Conservation (phyloP, 768 basidiomycete species). For the Lactarius quietus region DNA sequence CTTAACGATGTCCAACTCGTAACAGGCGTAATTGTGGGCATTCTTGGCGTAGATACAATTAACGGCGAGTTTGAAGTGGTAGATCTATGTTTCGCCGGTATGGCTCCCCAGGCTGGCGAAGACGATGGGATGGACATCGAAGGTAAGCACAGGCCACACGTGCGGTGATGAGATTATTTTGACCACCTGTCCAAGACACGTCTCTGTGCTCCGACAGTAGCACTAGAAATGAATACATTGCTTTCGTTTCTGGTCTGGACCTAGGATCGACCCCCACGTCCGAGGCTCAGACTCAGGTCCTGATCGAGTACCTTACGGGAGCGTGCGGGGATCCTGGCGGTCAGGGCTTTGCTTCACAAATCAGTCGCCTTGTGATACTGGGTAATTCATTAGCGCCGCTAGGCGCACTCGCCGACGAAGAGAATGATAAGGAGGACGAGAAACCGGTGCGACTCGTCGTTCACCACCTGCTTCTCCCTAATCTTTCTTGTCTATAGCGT, state of each 20-base stretch:
- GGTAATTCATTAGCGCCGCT: constrained; percentile 80
- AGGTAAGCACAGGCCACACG: constrained; percentile 38
- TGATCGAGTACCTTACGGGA: constrained; percentile 86
- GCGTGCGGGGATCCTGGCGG: constrained; percentile 74
- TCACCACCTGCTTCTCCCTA: background rate
- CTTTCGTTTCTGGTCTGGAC: constrained; percentile 79
- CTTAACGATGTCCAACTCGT: constrained; percentile 64
- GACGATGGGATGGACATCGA: constrained; percentile 66
- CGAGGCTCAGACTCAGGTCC: constrained; percentile 75
- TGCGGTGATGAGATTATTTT: constrained; percentile 11
- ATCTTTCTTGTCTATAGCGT: constrained; percentile 41
- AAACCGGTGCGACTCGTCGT: constrained; percentile 45
- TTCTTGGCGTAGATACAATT: constrained; percentile 84
- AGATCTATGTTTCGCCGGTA: constrained; percentile 80
- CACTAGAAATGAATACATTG: constrained; percentile 65
- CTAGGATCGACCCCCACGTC: constrained; percentile 60
- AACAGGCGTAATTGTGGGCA: constrained; percentile 89
- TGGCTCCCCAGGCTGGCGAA: constrained; percentile 59
- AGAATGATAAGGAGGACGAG: constrained; percentile 40
- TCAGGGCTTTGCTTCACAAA: constrained; percentile 58
- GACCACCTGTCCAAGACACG: constrained; percentile 14
- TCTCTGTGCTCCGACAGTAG: background rate
- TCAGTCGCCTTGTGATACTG: constrained; percentile 83
- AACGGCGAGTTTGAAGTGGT: constrained; percentile 92
- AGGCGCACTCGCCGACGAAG: constrained; percentile 32